Percentiles rank a stretch among this genome's conserved stretches.
These are phyloP conservation scores for Trichoderma simmonsii DNA, from an alignment of 2,329 filamentous ascomycete species.

Conservation along the genomic window DNA sequence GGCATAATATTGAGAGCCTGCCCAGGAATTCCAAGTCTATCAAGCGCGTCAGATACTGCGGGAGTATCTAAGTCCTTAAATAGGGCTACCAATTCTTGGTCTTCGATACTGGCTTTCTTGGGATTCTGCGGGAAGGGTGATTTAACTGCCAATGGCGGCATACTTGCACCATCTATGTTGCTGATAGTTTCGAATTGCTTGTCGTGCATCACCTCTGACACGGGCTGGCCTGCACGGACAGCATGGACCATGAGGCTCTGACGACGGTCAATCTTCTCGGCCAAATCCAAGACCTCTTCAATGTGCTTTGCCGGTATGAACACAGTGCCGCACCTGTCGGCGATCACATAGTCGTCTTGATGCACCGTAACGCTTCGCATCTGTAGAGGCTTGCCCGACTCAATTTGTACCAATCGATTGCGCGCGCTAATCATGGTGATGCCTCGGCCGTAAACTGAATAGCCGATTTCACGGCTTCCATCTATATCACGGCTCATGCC, in stretches of 20 bases:
- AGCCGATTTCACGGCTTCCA: neutral
- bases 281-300: neutral
- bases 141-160: too few species aligned
- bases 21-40: neutral
- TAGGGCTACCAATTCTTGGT: neutral
- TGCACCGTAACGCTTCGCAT: neutral
- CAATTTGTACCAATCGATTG: neutral
- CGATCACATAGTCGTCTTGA: neutral
- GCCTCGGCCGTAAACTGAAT: neutral
- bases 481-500: neutral
- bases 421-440: neutral
- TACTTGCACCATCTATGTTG: neutral
- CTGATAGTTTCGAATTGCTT: neutral
- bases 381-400: neutral
- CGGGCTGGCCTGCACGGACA: neutral
- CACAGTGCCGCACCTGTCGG: neutral
- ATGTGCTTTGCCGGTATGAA: neutral
- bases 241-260: neutral
- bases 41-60: neutral
- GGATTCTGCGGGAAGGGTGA: neutral
- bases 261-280: neutral
- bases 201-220: neutral
- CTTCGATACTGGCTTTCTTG: neutral
- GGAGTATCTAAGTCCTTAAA: neutral
- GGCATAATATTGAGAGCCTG: neutral